These are phyloP conservation scores for Linnemannia schmuckeri DNA, from an alignment of 192 early-diverging fungal species.

Conservation along the genomic window DNA sequence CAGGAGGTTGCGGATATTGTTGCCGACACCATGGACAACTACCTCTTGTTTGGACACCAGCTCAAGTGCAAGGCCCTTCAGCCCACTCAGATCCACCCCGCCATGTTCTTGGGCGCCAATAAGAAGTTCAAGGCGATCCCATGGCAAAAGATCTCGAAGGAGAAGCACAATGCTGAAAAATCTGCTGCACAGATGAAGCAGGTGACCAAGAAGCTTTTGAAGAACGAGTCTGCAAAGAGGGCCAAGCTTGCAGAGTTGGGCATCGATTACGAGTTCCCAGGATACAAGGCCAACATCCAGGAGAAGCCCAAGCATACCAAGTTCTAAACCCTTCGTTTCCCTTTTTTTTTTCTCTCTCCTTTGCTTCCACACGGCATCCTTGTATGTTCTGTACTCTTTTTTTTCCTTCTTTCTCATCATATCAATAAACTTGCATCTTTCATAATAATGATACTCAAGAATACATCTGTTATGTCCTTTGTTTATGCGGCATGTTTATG, in stretches of 20 bases:
- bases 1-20: conserved; percentile 90
- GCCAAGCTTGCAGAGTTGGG: conserved; percentile 75
- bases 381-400: background rate
- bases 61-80: conserved; percentile 77
- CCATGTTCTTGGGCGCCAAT: conserved; percentile 80
- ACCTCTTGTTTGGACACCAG: conserved; percentile 83
- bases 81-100: conserved; percentile 76
- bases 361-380: background rate
- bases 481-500: too few species aligned
- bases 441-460: background rate
- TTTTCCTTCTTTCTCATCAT: background rate
- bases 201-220: conserved; percentile 64
- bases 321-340: conserved; percentile 21
- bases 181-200: conserved; percentile 61
- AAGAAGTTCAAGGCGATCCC: conserved; percentile 76
- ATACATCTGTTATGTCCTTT: too few species aligned
- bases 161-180: conserved; percentile 76
- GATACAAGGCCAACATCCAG: conserved; percentile 61
- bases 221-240: conserved; percentile 72
- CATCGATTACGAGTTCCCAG: conserved; percentile 93
- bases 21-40: conserved; percentile 97
- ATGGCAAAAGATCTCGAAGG: conserved; percentile 67
- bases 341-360: background rate
- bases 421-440: conserved; percentile 3
- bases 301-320: conserved; percentile 58